Conservation (phyloP, 768 basidiomycete species). For the Termitomyces sp. region DNA sequence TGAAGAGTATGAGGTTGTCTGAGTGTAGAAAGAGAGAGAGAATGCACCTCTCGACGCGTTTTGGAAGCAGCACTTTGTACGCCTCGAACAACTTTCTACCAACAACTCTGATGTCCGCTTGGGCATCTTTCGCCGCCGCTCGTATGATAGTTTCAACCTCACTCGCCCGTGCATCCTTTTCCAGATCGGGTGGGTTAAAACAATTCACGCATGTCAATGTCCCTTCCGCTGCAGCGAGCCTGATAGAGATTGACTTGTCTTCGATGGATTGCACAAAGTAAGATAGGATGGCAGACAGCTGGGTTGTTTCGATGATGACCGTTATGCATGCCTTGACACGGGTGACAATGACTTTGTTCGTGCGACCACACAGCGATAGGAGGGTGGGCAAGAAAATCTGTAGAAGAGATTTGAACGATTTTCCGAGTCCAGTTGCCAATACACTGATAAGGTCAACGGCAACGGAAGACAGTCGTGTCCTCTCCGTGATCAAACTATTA, state of each 20-base stretch:
- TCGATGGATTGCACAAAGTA: constrained; percentile 53
- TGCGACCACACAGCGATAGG: constrained; percentile 59
- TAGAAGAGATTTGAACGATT: constrained; percentile 62
- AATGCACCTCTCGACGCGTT: constrained; percentile 57
- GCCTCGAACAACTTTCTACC: constrained; percentile 70
- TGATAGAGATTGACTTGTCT: constrained; percentile 64
- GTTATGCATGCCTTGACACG: constrained; percentile 60
- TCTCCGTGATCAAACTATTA: constrained; percentile 13
- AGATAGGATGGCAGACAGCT: constrained; percentile 57
- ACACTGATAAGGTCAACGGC: constrained; percentile 11
- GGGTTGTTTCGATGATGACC: constrained; percentile 60
- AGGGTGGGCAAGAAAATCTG: constrained; percentile 65
- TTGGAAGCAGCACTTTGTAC: constrained; percentile 66
- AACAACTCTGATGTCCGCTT: constrained; percentile 66
- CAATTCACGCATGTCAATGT: constrained; percentile 63
- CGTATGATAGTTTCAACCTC: constrained; percentile 71
- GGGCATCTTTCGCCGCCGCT: constrained; percentile 63
- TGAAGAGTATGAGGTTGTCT: neutral
- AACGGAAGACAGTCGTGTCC: constrained; percentile 14
- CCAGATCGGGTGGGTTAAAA: constrained; percentile 76
- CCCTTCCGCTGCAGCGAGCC: constrained; percentile 62
- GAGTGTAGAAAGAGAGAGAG: neutral
- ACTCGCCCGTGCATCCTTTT: constrained; percentile 57
- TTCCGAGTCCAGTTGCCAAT: constrained; percentile 57
- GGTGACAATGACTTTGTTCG: constrained; percentile 73